Conservation (phyloP, 1,284 basidiomycete genomes). For the Ustilago shanxiensis region DNA sequence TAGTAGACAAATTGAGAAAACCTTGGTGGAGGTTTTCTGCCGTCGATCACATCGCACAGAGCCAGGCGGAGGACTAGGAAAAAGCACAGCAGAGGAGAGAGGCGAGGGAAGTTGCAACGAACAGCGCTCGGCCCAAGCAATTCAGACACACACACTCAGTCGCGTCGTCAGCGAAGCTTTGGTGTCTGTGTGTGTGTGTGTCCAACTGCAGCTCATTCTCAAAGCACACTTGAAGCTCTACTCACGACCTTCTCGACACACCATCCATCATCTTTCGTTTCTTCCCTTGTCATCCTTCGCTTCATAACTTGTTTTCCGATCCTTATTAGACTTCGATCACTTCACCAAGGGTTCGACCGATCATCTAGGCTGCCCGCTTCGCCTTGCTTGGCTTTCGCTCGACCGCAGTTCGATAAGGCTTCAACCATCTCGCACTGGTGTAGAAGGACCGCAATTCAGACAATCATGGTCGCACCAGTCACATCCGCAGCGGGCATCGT, state of each 20-base stretch:
- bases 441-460: not conserved
- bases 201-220: too few relatives aligned
- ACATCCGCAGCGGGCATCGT: conserved; percentile 65
- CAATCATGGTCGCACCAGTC: conserved; percentile 51
- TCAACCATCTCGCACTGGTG: not conserved
- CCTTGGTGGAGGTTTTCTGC: conserved; percentile 31
- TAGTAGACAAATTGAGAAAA: not conserved
- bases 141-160: conserved; percentile 15
- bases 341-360: not conserved
- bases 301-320: not conserved
- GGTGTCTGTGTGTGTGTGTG: too few relatives aligned
- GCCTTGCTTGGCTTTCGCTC: not conserved
- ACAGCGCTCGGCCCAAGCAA: conserved; percentile 20
- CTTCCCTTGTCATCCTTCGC: not conserved
- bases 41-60: conserved; percentile 44
- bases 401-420: not conserved
- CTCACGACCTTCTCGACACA: conserved; percentile 2
- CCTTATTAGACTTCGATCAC: not conserved
- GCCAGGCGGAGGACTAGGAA: conserved; percentile 10
- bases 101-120: not conserved
- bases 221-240: conserved; percentile 8
- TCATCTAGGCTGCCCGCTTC: not conserved
- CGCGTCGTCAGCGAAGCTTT: conserved; percentile 42
- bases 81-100: conserved; percentile 4
- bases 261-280: not conserved